phyloP scores from a whole-genome alignment of 2,329 filamentous ascomycete species.

The Leptographium procerum region DNA sequence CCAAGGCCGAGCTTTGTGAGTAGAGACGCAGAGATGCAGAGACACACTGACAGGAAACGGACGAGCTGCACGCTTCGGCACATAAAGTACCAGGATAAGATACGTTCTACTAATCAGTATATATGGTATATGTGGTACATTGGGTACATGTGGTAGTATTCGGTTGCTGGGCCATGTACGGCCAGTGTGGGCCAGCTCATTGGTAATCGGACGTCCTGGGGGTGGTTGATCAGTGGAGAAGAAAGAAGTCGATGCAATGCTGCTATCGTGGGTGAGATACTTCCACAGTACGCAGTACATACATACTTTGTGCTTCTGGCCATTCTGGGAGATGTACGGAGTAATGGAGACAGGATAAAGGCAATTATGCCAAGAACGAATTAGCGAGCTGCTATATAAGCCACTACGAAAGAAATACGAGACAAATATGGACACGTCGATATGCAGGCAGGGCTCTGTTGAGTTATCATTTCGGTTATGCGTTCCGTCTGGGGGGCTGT shows the following conservation, averaged over 20 bases:
- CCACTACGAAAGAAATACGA: background rate
- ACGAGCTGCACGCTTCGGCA: background rate
- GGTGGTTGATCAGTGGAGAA: background rate
- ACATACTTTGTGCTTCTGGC: background rate
- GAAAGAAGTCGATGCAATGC: background rate
- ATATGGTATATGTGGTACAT: too few species aligned
- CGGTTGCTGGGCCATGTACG: background rate
- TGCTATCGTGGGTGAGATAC: too few species aligned
- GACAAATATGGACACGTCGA: background rate
- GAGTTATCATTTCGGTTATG: background rate
- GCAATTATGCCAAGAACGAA: background rate
- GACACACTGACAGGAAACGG: too few species aligned
- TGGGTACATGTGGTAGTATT: too few species aligned
- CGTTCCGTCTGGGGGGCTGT: background rate
- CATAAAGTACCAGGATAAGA: too few species aligned
- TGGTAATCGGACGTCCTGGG: background rate
- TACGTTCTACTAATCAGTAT: too few species aligned
- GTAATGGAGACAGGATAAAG: background rate
- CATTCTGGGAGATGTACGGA: background rate
- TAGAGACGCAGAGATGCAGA: background rate
- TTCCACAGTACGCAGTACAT: too few species aligned
- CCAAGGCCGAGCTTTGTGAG: background rate
- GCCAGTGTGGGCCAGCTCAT: background rate
- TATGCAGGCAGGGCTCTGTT: background rate
- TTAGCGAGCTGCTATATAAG: background rate